Conservation (phyloP, 768 basidiomycete genomes). For the Termitomyces heimii region DNA sequence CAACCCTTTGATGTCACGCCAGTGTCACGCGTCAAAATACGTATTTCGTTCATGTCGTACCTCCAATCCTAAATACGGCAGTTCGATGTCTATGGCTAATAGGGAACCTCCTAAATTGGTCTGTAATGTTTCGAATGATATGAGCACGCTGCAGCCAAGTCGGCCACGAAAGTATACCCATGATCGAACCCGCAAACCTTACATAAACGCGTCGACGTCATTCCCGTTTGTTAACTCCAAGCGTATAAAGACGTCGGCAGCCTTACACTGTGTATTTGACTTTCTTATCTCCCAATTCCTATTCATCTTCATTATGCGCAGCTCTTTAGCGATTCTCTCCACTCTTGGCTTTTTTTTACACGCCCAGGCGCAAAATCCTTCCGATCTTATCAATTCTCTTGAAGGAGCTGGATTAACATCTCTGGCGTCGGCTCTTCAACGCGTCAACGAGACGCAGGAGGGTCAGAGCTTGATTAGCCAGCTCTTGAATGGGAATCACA, state of each 20-base stretch:
- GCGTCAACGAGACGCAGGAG: conserved; percentile 5
- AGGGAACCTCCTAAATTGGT: background rate
- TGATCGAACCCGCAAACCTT: background rate
- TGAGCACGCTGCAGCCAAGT: background rate
- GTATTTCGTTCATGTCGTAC: too few species aligned
- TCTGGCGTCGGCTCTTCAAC: conserved; percentile 5
- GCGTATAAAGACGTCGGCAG: conserved; percentile 2
- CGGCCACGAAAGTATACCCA: background rate
- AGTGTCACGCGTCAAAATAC: too few species aligned
- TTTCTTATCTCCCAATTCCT: background rate
- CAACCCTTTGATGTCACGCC: too few species aligned
- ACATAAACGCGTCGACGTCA: conserved; percentile 6
- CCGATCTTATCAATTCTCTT: conserved; percentile 7
- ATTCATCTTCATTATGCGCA: conserved; percentile 2
- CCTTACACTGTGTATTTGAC: background rate
- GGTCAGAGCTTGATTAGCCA: conserved; percentile 7
- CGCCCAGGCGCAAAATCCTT: conserved; percentile 10
- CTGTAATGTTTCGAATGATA: background rate
- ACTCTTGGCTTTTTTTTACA: conserved; percentile 3
- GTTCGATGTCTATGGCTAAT: background rate
- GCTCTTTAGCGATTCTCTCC: background rate
- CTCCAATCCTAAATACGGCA: too few species aligned
- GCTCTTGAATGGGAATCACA: conserved; percentile 12
- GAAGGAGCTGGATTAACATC: conserved; percentile 8
- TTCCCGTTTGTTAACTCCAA: background rate